phyloP scores from a whole-genome alignment of 148 eudicot species.

The Nyssa sinensis region DNA sequence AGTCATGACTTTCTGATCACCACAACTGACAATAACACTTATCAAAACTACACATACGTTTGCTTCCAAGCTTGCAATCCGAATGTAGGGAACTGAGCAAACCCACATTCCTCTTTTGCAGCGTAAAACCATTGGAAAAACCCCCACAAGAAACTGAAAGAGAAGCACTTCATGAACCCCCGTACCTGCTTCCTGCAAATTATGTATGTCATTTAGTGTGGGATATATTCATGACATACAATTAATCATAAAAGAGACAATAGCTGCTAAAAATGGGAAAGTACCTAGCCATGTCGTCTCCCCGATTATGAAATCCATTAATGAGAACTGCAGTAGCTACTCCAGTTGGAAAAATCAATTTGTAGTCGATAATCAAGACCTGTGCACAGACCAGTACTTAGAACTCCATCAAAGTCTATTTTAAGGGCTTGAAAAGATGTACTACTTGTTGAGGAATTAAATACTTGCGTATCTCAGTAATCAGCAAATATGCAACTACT shows the following conservation, averaged over 20 bases:
- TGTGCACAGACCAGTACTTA: constrained; percentile 33
- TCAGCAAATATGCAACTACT: not conserved
- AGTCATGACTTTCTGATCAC: too few relatives aligned
- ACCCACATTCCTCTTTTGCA: constrained; percentile 56
- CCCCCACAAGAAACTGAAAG: constrained; percentile 66
- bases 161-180: constrained; percentile 52
- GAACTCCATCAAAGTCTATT: not conserved
- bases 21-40: too few relatives aligned
- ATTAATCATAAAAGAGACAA: not conserved
- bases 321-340: constrained; percentile 91
- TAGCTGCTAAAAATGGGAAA: not conserved
- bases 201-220: not conserved
- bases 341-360: constrained; percentile 72
- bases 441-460: not conserved
- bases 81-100: constrained; percentile 66
- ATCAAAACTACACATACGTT: constrained; percentile 26
- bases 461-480: not conserved
- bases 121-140: constrained; percentile 76
- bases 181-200: constrained; percentile 58
- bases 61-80: constrained; percentile 62
- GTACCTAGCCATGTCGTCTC: constrained; percentile 67
- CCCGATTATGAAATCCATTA: constrained; percentile 68
- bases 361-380: constrained; percentile 74
- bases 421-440: not conserved
- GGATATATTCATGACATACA: not conserved